phyloP scores from a whole-genome alignment of 225 moss, liverwort and hornwort genomes.

The Anthoceros angustus region DNA sequence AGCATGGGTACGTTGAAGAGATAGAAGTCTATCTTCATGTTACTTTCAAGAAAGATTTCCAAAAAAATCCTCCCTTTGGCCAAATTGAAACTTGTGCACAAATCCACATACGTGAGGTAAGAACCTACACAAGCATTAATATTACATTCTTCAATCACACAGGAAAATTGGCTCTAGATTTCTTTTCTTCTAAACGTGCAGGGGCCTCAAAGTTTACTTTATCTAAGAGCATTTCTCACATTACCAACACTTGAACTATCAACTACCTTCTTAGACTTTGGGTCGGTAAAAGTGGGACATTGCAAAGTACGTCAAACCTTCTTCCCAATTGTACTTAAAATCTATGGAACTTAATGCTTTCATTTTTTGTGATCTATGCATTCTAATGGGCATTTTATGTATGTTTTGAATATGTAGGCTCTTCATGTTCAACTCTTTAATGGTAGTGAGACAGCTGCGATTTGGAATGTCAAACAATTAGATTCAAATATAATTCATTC shows the following conservation, averaged over 20 bases:
- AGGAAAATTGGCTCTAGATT: too few relatives aligned
- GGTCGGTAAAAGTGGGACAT: constrained; percentile 37
- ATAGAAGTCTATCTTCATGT: constrained; percentile 23
- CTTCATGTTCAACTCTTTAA: neutral
- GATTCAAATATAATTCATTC: neutral
- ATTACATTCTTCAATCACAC: too few relatives aligned
- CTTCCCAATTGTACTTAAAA: neutral
- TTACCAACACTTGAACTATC: constrained; percentile 59
- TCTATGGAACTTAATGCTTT: neutral
- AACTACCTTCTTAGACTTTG: constrained; percentile 52
- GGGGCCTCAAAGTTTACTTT: constrained; percentile 73
- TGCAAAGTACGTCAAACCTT: constrained; percentile 44
- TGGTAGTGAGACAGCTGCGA: neutral
- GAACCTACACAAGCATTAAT: neutral
- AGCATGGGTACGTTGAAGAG: constrained; percentile 6
- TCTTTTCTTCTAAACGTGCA: constrained; percentile 13
- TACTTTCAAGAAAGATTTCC: constrained; percentile 42
- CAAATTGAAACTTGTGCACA: constrained; percentile 51
- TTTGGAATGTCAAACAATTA: neutral
- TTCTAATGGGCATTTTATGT: neutral
- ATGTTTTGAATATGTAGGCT: neutral
- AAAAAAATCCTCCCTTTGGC: constrained; percentile 46
- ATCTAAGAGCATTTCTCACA: constrained; percentile 58
- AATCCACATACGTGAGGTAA: constrained; percentile 69
- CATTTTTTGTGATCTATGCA: neutral